Percentiles rank a stretch among this genome's conserved stretches.
phyloP scores from a whole-genome alignment of 1,284 basidiomycete species.

The Cutaneotrichosporon mucoides region DNA sequence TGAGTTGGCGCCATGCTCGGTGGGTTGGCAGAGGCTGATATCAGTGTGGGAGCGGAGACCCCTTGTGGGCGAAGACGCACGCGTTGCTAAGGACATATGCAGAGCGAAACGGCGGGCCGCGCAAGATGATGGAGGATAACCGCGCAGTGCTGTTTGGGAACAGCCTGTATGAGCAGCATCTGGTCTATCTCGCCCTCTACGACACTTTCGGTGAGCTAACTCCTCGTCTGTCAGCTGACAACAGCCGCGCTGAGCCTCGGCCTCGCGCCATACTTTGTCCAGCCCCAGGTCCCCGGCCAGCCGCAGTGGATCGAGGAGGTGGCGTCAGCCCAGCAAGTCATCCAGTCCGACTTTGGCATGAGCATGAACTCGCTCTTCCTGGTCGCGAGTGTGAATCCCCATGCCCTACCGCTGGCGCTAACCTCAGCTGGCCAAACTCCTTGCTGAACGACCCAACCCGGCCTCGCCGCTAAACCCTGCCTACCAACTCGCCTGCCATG shows the following conservation, averaged over 20 bases:
- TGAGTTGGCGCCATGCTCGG: background rate
- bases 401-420: too few species aligned
- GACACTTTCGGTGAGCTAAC: slow-evolving; percentile 11
- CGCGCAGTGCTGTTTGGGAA: background rate
- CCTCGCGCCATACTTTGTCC: slow-evolving; percentile 8
- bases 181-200: slow-evolving; percentile 14
- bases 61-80: slow-evolving; percentile 13
- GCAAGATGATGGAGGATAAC: slow-evolving; percentile 8
- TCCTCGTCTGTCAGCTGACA: background rate
- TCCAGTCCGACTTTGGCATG: slow-evolving; percentile 14
- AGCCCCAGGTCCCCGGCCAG: background rate
- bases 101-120: slow-evolving; percentile 8
- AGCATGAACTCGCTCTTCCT: slow-evolving; percentile 11
- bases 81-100: slow-evolving; percentile 3
- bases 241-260: slow-evolving; percentile 7
- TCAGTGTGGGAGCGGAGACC: slow-evolving; percentile 13
- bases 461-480: background rate
- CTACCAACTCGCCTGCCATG: slow-evolving; percentile 7
- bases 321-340: slow-evolving; percentile 14
- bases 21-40: background rate
- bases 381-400: slow-evolving; percentile 4
- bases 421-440: slow-evolving; percentile 10
- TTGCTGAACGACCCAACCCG: slow-evolving; percentile 6
- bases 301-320: slow-evolving; percentile 14
- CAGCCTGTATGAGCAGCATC: slow-evolving; percentile 14